Evolutionary conservation across 164 flowering plant genomes (phyloP), one percentile per base, ranked within the genome.

Genomic region (Tinospora cordifolia): DNA sequence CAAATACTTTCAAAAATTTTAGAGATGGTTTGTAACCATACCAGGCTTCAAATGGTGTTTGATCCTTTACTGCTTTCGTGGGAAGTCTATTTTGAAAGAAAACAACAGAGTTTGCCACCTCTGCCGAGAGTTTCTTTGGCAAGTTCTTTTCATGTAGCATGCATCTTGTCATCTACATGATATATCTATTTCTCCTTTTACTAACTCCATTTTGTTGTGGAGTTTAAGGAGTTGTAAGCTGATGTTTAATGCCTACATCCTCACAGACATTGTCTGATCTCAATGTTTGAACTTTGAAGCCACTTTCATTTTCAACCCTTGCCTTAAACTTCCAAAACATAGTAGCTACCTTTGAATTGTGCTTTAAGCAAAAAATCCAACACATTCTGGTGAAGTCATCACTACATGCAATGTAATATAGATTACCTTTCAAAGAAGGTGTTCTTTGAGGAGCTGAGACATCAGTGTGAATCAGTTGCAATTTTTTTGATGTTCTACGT

Each of bases 11-110:
- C 1, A 59, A 22, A 21, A 58, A 46, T 10, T 17, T 11, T 8
- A 2, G 9, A 10, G 19, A 6, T 6, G 44, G 51, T n/a, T 69
- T 51, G 6, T 17, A 51, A 17, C 59, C 59, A 15, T 15, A 51
- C 65, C 71, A 69, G 0, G 71, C 71, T 54, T 69, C 64, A 69
- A 38, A 19, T 15, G 64, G 71, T 19, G 64, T 69, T 36, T 69
- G 34, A 19, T 69, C 19, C 13, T 22, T 1, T 0, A 58, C 19
- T 0, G 24, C 71, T 59, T 59, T 59, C 2, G 65, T 59, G 11
- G 64, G 64, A n/a, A 46, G 41, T 38, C 54, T 36, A 1, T 69
- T 69, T 14, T 38, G 71, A 0, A 59, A 13, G 14, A 58, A 59
- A 4, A 69, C 38, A 3, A 30, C 13, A 3, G 49, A 59, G 12